These are phyloP conservation scores for Pseudogymnoascus sp. DNA, from an alignment of 2,329 filamentous ascomycete species.

Conservation along the genomic window DNA sequence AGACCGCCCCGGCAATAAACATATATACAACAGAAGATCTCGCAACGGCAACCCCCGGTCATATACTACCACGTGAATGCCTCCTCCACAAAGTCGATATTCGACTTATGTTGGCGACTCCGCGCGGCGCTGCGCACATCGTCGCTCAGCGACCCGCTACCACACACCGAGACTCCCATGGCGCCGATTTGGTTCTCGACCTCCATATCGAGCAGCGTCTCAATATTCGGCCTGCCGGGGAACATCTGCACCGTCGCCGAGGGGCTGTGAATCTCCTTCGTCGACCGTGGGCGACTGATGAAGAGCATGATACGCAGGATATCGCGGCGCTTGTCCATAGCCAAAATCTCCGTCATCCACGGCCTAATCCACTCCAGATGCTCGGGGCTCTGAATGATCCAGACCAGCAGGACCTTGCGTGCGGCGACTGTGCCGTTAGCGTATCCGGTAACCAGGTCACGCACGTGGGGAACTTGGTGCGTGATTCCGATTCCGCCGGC, in stretches of 20 bases:
- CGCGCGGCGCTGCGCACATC: conserved; percentile 65
- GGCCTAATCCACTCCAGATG: conserved; percentile 77
- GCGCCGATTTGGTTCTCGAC: conserved; percentile 68
- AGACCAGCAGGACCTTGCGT: conserved; percentile 66
- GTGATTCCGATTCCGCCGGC: conserved; percentile 77
- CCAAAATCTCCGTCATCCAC: conserved; percentile 75
- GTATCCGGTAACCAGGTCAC: conserved; percentile 63
- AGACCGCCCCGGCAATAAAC: conserved; percentile 4
- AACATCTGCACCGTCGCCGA: conserved; percentile 78
- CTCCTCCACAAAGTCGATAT: conserved; percentile 74
- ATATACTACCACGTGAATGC: conserved; percentile 57
- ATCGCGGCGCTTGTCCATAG: conserved; percentile 67
- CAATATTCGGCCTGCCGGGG: conserved; percentile 68
- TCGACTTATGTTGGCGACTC: conserved; percentile 54
- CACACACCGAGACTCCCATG: conserved; percentile 68
- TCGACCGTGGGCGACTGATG: conserved; percentile 65
- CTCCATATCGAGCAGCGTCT: conserved; percentile 64
- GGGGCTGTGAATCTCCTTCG: conserved; percentile 74
- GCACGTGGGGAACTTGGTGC: conserved; percentile 68
- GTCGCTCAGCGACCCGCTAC: conserved; percentile 65
- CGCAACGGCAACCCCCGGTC: conserved; percentile 13
- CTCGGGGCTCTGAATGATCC: conserved; percentile 73
- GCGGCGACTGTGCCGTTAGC: conserved; percentile 63
- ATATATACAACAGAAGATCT: conserved; percentile 7
- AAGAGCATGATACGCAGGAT: conserved; percentile 72